These are phyloP conservation scores for Pedinophyceae sp. DNA, from an alignment of 139 green algal species.

Conservation along the genomic window DNA sequence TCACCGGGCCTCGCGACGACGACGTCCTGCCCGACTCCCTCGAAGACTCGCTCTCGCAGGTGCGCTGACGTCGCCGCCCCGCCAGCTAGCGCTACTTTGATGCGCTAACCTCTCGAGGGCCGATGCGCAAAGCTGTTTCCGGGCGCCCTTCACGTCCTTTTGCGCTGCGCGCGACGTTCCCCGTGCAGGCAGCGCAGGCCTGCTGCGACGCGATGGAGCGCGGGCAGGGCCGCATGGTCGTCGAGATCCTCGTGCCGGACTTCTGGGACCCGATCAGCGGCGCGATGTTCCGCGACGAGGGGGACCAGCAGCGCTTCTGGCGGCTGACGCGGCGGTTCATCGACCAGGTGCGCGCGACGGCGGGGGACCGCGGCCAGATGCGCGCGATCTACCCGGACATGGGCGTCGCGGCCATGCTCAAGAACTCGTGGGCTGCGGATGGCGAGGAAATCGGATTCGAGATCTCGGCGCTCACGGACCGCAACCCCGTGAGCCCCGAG, in stretches of 20 bases:
- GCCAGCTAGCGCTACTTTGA: neutral
- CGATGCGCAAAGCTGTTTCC: no score
- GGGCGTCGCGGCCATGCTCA: constrained; percentile 79
- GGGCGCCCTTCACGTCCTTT: neutral
- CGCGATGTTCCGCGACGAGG: constrained; percentile 60
- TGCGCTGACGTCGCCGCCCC: neutral
- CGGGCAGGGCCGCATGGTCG: constrained; percentile 2
- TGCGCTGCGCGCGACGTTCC: neutral
- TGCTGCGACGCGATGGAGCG: neutral
- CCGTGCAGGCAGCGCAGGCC: neutral
- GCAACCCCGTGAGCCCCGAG: constrained; percentile 24
- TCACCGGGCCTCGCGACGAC: neutral
- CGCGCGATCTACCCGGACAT: constrained; percentile 59
- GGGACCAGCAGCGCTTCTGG: constrained; percentile 68
- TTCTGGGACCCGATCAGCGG: constrained; percentile 60
- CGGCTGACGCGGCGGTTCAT: constrained; percentile 58
- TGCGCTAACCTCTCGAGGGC: no score
- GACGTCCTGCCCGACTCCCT: neutral
- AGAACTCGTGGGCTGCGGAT: constrained; percentile 72
- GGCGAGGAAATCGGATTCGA: constrained; percentile 35
- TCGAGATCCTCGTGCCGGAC: constrained; percentile 80
- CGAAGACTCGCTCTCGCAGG: neutral
- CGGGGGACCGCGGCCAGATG: no score
- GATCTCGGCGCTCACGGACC: constrained; percentile 55
- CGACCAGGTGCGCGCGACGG: constrained; percentile 27